These are phyloP conservation scores for Fomitopsis palustris DNA, from an alignment of 1,284 basidiomycete genomes.

Conservation along the genomic window DNA sequence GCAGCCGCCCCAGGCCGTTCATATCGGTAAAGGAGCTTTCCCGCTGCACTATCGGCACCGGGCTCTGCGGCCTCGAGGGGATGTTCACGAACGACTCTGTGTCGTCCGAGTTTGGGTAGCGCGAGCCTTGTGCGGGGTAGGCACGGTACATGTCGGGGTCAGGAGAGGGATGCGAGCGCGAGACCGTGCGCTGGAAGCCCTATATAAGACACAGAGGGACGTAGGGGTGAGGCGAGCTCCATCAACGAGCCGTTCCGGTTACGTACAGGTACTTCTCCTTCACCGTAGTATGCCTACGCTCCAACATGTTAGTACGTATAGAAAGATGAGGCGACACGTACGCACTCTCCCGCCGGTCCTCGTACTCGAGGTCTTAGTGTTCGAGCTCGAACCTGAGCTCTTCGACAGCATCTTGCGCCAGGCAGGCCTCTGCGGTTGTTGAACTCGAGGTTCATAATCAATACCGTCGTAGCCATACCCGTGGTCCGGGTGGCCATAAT, in stretches of 20 bases:
- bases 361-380: not conserved
- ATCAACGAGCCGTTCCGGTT: not conserved
- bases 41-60: conserved; percentile 28
- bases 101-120: conserved; percentile 12
- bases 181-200: conserved; percentile 7
- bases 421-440: conserved; percentile 16
- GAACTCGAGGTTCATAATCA: conserved; percentile 11
- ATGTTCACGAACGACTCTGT: conserved; percentile 21
- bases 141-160: conserved; percentile 4
- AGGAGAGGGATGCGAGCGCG: conserved; percentile 7
- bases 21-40: conserved; percentile 22
- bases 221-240: not conserved
- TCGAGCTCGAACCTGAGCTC: conserved; percentile 10
- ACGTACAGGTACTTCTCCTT: conserved; percentile 19
- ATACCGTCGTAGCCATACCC: conserved; percentile 23
- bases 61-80: conserved; percentile 17
- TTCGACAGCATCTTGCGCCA: conserved; percentile 24
- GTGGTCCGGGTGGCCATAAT: conserved; percentile 19
- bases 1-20: conserved; percentile 17
- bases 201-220: not conserved
- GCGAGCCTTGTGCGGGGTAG: conserved; percentile 3
- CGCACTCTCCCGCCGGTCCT: conserved; percentile 19
- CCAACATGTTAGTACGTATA: not conserved
- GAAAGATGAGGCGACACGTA: not conserved
- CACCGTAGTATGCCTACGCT: conserved; percentile 18